Evolutionary conservation across 1,284 basidiomycete species (phyloP), one percentile per base, ranked within the genome.

Genomic region (Leccinum insolens): DNA sequence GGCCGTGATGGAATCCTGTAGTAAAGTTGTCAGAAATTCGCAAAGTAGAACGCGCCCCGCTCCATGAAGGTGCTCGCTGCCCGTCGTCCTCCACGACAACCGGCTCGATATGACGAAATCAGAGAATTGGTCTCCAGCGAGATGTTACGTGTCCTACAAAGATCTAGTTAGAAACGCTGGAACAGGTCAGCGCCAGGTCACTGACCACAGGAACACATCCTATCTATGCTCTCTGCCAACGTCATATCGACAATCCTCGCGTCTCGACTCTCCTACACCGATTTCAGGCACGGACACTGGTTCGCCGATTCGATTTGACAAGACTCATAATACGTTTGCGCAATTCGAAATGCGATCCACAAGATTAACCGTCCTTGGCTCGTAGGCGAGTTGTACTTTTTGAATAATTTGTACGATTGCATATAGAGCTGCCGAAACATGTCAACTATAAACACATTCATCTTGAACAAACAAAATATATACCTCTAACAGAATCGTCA

Each of bases 401-500:
- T 7, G 39, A 3, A 39, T 14, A 3, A 39, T 39, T 1, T 12
- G 6, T 39, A 39, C 39, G 39, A 39, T 39, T 5, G 14, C 39
- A 39, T 39, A 15, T 39, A 39, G 39, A 15, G 39, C 39, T 15
- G 39, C 14, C 14, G 14, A 7, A 0, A 39, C 39, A 39, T 15
- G 39, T 39, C 39, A 39, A 39, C 39, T 39, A 41, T 41, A 15
- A 41, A 41, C 14, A 41, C 11, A 1, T 20, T 0, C n/a, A 9
- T 20, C 46, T 49, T 49, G 46, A 49, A 49, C 46, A 49, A 20
- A 20, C 20, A 28, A 9, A 62, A 34, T 9, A 49, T 7, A 46
- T 67, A 92, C 94, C 84, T 98, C 96, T 39, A 96, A 82, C 46
- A 94, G 25, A 3, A 95, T 83, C 2, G 87, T 87, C 25, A 91